Evolutionary conservation across 352 stramenopile genomes (phyloP), one percentile per base, ranked within the genome.

Genomic region (Halophytophthora batemanensis): DNA sequence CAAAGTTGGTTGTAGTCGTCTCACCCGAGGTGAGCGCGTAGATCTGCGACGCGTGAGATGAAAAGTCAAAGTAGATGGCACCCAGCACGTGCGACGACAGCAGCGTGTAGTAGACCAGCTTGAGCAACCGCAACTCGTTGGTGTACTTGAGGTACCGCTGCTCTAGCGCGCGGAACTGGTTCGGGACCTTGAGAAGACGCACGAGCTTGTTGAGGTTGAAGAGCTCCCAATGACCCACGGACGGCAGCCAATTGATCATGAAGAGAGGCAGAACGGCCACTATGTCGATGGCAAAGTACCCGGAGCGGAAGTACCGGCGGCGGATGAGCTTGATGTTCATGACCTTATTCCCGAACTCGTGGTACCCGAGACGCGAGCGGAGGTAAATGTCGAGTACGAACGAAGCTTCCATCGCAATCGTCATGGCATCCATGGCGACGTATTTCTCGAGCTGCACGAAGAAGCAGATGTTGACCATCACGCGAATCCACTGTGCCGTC

Each of bases 31-130:
- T 18, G 18, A 51, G 36, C 3, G 29, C 40, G 14, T 52, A 41
- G 6, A 58, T 31, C 0, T 49, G 40, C 4, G 53, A 63, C 13
- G 61, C 46, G n/a, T 59, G 45, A 1, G 62, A 67, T 1, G 61
- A 61, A 42, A 86, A 86, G 51, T 75, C 74, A 39, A 81, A 87
- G 68, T 77, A 87, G 10, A 74, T 48, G 21, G 70, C 84, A 0
- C 76, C 76, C 7, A 81, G 45, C 3, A 69, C 53, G 34, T 87
- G 73, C 0, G 71, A 64, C 0, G 75, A 56, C 0, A 87, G 29
- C 23, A 69, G 64, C 0, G 66, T 82, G 40, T 74, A 82, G 57
- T 79, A 87, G 2, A 84, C 52, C 5, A 84, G 51, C 51, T 78
- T 79, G 22, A 82, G 31, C 7, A 84, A 21, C 2, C 73, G 59